A percentile compares a stretch with the other conserved stretches of the same genome.
phyloP scores from a whole-genome alignment of 2,329 filamentous ascomycete species.

The Graphilbum sp. region DNA sequence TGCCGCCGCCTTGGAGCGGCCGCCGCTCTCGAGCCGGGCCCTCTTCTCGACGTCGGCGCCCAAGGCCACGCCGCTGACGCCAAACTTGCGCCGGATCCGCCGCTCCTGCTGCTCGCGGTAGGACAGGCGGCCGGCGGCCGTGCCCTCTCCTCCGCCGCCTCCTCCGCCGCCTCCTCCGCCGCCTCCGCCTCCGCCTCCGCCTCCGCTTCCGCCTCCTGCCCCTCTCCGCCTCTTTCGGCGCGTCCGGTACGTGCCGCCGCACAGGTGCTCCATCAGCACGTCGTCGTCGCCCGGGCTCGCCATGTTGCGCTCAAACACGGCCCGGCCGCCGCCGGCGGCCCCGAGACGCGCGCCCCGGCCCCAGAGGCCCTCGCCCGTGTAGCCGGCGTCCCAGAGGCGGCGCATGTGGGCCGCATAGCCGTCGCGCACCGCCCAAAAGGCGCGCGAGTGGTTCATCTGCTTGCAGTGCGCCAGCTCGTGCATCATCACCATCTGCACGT shows the following conservation, averaged over 20 bases:
- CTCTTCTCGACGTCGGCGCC: constrained; percentile 54
- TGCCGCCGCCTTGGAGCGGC: constrained; percentile 44
- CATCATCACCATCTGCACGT: constrained; percentile 93
- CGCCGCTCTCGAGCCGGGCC: no score
- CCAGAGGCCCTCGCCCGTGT: constrained; percentile 74
- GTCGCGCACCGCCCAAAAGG: constrained; percentile 69
- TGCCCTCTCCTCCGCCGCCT: constrained; percentile 17
- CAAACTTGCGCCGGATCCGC: constrained; percentile 62
- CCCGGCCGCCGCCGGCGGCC: constrained; percentile 28
- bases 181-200: no score
- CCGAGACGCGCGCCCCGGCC: constrained; percentile 49
- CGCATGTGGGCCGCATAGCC: constrained; percentile 56
- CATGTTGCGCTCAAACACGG: constrained; percentile 25
- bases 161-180: no score
- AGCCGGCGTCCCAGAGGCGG: constrained; percentile 49
- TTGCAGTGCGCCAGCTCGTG: constrained; percentile 80
- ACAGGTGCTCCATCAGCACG: constrained; percentile 51
- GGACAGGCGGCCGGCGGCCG: constrained; percentile 29
- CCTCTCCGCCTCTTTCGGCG: constrained; percentile 22
- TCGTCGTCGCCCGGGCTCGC: constrained; percentile 24
- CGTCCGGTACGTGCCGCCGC: constrained; percentile 63
- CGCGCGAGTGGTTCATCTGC: constrained; percentile 76
- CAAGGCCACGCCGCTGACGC: constrained; percentile 48
- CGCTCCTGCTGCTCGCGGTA: constrained; percentile 61
- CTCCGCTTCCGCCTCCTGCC: no score